Evolutionary conservation across 106 monocot species (phyloP), one percentile per base, ranked within the genome.

Genomic region (Ottelia alismoides): DNA sequence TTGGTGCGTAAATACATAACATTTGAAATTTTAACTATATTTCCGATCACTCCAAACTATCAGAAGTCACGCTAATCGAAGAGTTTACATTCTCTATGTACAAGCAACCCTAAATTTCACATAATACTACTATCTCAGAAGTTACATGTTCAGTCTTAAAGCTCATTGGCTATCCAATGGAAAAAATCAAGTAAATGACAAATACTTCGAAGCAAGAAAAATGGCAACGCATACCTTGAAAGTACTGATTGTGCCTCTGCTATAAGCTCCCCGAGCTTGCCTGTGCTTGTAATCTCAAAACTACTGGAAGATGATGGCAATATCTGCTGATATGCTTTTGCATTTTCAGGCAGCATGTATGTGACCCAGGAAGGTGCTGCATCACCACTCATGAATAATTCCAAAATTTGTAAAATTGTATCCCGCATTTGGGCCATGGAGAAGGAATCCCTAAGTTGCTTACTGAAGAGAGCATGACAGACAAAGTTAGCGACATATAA

Each of bases 191-290:
- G n/a, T n/a, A n/a, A n/a, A n/a, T n/a, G n/a, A n/a, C n/a, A n/a
- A n/a, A n/a, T n/a, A n/a, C n/a, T n/a, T n/a, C n/a, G n/a, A n/a
- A n/a, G n/a, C n/a, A n/a, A 0, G 23, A 29, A 27, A 47, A 23
- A 11, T 5, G 2, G 11, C 20, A 60, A 28, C 29, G 4, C 48
- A 51, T 72, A 96, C 96, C 96, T 89, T 69, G 78, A 76, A 52
- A 96, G 45, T 29, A 82, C 85, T 23, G 53, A 51, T n/a, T 74
- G 65, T 11, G 96, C 79, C 64, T 96, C 89, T 58, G 55, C 59
- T 61, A 96, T 74, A 27, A 96, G 69, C 52, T 89, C 76, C 45
- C 89, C 96, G 35, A 96, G 89, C 53, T 82, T 96, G 60, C 56
- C 59, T 11, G 63, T 30, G 60, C 85, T 78, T 71, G 84, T 81